Conservation (phyloP, 164 flowering plant species). For the Piper betle region DNA sequence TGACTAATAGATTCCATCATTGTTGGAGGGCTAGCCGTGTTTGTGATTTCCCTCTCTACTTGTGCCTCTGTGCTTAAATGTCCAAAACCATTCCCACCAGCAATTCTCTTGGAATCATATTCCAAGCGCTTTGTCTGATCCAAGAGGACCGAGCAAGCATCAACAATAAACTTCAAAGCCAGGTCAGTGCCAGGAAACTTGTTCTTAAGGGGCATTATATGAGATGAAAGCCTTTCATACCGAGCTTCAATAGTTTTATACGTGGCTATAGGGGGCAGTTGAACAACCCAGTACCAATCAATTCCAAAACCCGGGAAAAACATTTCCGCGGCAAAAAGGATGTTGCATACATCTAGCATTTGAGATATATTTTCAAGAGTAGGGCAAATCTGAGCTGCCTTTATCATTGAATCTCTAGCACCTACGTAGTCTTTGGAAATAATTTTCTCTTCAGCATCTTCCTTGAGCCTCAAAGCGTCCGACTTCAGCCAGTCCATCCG, state of each 20-base stretch:
- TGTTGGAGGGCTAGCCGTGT: neutral
- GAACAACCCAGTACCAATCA: slow-evolving; percentile 44
- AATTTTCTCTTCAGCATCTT: slow-evolving; percentile 23
- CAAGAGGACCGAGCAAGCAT: slow-evolving; percentile 29
- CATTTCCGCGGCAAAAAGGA: slow-evolving; percentile 20
- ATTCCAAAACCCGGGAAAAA: slow-evolving; percentile 14
- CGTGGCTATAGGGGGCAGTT: slow-evolving; percentile 14
- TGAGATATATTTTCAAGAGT: slow-evolving; percentile 13
- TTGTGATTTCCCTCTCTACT: neutral
- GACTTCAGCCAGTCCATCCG: slow-evolving; percentile 1
- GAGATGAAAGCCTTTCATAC: slow-evolving; percentile 15
- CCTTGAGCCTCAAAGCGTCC: slow-evolving; percentile 15
- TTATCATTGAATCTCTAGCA: slow-evolving; percentile 23
- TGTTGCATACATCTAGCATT: slow-evolving; percentile 35
- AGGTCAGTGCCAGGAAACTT: slow-evolving; percentile 28
- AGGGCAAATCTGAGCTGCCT: slow-evolving; percentile 19
- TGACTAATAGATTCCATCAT: neutral
- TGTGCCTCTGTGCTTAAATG: slow-evolving; percentile 2
- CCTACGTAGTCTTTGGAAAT: slow-evolving; percentile 15
- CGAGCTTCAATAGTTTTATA: slow-evolving; percentile 10
- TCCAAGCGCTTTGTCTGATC: slow-evolving; percentile 14
- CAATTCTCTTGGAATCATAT: slow-evolving; percentile 21
- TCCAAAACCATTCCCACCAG: slow-evolving; percentile 10
- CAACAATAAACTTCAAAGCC: slow-evolving; percentile 21
- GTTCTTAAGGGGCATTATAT: slow-evolving; percentile 24